Conservation (phyloP, 192 early-diverging fungal genomes). For the Lunasporangiospora selenospora region DNA sequence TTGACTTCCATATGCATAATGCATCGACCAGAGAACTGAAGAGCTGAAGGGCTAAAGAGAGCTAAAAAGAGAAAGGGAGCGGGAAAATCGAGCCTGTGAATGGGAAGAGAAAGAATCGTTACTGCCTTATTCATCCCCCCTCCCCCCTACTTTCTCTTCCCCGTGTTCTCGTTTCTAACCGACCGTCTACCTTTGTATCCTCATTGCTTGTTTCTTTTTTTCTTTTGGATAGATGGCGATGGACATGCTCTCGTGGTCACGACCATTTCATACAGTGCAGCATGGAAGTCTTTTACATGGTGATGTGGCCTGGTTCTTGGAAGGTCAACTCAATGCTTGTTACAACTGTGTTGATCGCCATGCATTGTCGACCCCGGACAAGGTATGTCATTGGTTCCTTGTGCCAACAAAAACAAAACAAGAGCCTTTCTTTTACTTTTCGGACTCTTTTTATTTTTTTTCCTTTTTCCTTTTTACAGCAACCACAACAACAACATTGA, state of each 20-base stretch:
- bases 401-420: no score
- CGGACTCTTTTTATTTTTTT: not conserved
- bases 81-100: not conserved
- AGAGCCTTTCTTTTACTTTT: not conserved
- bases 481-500: no score
- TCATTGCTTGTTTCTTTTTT: no score
- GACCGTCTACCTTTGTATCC: not conserved
- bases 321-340: constrained; percentile 88
- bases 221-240: constrained; percentile 70
- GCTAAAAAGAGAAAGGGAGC: no score
- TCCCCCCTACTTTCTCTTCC: no score
- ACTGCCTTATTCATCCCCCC: no score
- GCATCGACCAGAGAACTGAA: no score
- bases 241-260: constrained; percentile 81
- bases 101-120: not conserved
- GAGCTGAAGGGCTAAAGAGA: no score
- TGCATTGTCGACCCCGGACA: constrained; percentile 75
- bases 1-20: no score
- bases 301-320: constrained; percentile 92
- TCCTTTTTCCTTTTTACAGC: no score
- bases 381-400: no score
- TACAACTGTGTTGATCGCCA: constrained; percentile 98
- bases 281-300: constrained; percentile 81
- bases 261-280: constrained; percentile 74
- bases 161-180: no score